Evolutionary conservation across 192 early-diverging fungal genomes (phyloP).

Genomic region (Podila epigama): DNA sequence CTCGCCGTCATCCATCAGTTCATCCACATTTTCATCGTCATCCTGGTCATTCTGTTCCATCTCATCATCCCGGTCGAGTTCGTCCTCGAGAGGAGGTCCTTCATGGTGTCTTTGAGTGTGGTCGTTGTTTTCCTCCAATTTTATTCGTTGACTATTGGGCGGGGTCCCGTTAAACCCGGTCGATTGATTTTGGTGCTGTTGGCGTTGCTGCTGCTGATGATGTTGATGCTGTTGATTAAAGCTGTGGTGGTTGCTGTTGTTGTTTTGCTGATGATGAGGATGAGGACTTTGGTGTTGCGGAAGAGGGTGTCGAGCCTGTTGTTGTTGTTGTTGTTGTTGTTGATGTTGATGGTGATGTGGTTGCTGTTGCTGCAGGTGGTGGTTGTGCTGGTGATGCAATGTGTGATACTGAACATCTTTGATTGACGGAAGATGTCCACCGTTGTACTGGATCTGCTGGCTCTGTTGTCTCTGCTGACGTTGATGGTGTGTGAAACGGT

Average conservation of each 20-base stretch:
- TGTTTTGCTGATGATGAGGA: background rate
- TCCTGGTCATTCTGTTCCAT: constrained; percentile 6
- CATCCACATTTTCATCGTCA: constrained; percentile 12
- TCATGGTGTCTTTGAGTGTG: background rate
- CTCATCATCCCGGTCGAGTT: constrained; percentile 5
- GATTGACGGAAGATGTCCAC: too few species aligned
- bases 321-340: background rate
- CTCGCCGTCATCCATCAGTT: background rate
- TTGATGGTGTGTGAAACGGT: too few species aligned
- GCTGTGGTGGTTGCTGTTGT: background rate
- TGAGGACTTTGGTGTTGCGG: background rate
- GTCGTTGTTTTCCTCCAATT: background rate
- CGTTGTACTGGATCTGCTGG: too few species aligned
- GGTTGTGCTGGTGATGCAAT: too few species aligned
- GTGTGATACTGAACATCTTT: too few species aligned
- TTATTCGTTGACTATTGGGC: background rate
- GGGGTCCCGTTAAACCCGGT: too few species aligned
- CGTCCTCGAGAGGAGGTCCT: background rate
- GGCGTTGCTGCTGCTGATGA: background rate
- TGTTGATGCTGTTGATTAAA: background rate
- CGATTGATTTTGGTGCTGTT: background rate
- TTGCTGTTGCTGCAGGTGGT: background rate
- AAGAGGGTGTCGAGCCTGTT: background rate
- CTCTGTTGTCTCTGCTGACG: background rate
- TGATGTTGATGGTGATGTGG: background rate